Conservation (phyloP, 495 filamentous ascomycete genomes). For the Tuber microsphaerosporum region DNA sequence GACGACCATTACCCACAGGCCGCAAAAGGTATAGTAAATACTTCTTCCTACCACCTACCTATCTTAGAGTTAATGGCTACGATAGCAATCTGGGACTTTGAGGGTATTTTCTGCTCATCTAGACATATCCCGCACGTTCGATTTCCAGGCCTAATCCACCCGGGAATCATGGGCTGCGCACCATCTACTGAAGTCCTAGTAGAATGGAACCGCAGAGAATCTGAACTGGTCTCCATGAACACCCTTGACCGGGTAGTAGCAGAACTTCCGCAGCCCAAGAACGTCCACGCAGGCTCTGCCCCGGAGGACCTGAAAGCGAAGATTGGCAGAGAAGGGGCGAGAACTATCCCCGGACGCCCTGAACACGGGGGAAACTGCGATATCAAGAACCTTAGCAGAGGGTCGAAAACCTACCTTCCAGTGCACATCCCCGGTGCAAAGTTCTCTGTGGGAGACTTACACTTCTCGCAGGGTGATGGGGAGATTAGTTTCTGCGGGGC, state of each 20-base stretch:
- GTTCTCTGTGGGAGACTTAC: slow-evolving; percentile 86
- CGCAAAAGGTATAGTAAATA: slow-evolving; percentile 29
- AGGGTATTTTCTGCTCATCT: slow-evolving; percentile 86
- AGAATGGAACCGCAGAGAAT: slow-evolving; percentile 66
- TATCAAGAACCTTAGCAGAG: slow-evolving; percentile 83
- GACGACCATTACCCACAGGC: slow-evolving; percentile 73
- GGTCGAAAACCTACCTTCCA: slow-evolving; percentile 82
- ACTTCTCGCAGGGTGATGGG: slow-evolving; percentile 86
- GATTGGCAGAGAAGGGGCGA: slow-evolving; percentile 76
- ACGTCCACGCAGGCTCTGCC: slow-evolving; percentile 65
- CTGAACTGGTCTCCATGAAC: slow-evolving; percentile 60
- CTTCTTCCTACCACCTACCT: neutral
- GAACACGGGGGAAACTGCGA: slow-evolving; percentile 61
- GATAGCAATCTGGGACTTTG: slow-evolving; percentile 89
- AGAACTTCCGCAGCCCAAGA: slow-evolving; percentile 63
- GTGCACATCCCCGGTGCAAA: slow-evolving; percentile 81
- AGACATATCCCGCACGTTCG: slow-evolving; percentile 84
- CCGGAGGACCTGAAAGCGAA: slow-evolving; percentile 57
- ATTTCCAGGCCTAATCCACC: slow-evolving; percentile 89
- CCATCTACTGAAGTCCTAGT: slow-evolving; percentile 63
- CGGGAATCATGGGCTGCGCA: slow-evolving; percentile 86
- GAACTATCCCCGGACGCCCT: slow-evolving; percentile 74
- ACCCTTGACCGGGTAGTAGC: slow-evolving; percentile 69
- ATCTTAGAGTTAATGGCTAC: slow-evolving; percentile 56
- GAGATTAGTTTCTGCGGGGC: slow-evolving; percentile 95